A percentile compares a stretch with the other conserved stretches of the same genome.
These are phyloP conservation scores for Tuctoria greenei DNA, from an alignment of 176 grass and related monocot genomes.

Conservation along the genomic window DNA sequence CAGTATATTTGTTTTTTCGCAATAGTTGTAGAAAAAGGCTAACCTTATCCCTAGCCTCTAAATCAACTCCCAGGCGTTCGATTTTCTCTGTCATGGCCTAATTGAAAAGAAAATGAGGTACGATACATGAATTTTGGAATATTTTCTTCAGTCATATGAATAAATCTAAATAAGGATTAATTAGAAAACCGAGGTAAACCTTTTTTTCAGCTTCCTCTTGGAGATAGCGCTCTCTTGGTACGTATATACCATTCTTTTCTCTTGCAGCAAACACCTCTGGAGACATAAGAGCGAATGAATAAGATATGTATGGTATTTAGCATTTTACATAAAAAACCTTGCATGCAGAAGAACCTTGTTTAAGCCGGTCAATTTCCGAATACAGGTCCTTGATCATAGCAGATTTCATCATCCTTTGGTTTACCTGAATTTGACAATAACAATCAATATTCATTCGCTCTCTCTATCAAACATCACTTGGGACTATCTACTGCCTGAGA, in stretches of 20 bases:
- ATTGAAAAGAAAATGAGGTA: constrained; percentile 26
- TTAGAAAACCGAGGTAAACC: constrained; percentile 43
- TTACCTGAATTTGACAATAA: constrained; percentile 54
- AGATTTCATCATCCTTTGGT: constrained; percentile 99
- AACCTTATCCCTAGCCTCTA: constrained; percentile 97
- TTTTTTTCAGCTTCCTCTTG: constrained; percentile 99
- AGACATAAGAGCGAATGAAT: constrained; percentile 33
- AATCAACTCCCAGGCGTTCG: constrained; percentile 80
- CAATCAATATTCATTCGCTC: not conserved
- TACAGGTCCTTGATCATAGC: constrained; percentile 96
- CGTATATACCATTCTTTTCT: constrained; percentile 99
- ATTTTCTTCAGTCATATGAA: not conserved
- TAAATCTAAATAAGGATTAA: constrained; percentile 12
- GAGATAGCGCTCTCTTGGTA: constrained; percentile 87
- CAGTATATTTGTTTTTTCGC: constrained; percentile 28
- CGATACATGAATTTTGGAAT: not conserved
- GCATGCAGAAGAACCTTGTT: constrained; percentile 71
- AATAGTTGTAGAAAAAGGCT: constrained; percentile 28
- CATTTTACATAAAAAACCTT: constrained; percentile 28
- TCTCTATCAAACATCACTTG: constrained; percentile 18
- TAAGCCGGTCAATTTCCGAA: constrained; percentile 95
- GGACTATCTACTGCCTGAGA: constrained; percentile 19
- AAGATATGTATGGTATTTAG: constrained; percentile 20
- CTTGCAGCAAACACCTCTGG: constrained; percentile 98
- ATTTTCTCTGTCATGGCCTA: constrained; percentile 98